Evolutionary conservation across 306 rosid species (phyloP), one percentile per base, ranked within the genome.

Genomic region (Senna tora): DNA sequence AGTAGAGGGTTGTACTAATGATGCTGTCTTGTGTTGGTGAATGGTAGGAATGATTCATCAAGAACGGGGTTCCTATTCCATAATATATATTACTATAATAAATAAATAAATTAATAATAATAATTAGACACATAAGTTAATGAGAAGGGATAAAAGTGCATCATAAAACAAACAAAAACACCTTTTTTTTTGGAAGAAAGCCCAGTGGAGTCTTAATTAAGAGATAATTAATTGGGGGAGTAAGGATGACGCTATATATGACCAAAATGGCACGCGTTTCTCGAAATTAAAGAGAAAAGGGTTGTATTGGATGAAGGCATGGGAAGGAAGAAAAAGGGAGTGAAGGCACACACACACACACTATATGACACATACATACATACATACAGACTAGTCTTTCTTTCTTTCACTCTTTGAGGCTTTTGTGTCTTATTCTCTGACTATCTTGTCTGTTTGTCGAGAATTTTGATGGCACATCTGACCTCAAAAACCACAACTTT

Each of bases 1-100:
- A 74, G 46, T 36, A 74, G 84, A 81, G 78, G 87, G 69, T 71
- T 74, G 88, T 74, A 80, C 79, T 83, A 89, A 92, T 92, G 82
- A 92, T 92, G 94, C 28, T 89, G 97, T 87, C 97, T 86, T 86
- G 97, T 86, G 90, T 79, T 81, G 77, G 87, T 81, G 92, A 89
- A 89, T 86, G 96, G 88, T 80, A 41, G 78, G 81, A 89, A 92
- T 92, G 83, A 92, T 92, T 84, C 87, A 70, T 79, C 85, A 64
- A 67, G 80, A 89, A 89, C 92, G 88, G 92, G 91, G 86, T 86
- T 91, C 72, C 73, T 76, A 72, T 77, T 76, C 67, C 82, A 83
- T n/a, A n/a, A n/a, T n/a, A n/a, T n/a, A n/a, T n/a, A n/a, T 72
- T 72, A 72, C 58, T 55, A 60, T 63, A 73, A 60, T 63, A 73